Evolutionary conservation across 2,329 filamentous ascomycete species (phyloP).

Genomic region (Xylaria sp.): DNA sequence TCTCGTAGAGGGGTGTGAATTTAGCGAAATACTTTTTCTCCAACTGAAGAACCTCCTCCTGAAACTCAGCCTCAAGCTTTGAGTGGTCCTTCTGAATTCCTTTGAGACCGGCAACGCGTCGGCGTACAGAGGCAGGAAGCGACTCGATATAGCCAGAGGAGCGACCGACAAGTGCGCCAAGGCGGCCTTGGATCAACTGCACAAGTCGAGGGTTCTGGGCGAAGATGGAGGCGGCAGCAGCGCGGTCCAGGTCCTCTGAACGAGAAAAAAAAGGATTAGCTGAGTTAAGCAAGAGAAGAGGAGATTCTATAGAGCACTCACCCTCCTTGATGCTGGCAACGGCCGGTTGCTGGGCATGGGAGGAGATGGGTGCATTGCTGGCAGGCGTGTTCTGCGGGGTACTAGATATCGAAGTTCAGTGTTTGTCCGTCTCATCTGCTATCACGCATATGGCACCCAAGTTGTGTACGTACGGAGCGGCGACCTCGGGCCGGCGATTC

Average conservation of each 20-base stretch:
- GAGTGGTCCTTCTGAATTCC: conserved; percentile 99
- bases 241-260: conserved; percentile 89
- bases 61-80: conserved; percentile 97
- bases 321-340: conserved; percentile 98
- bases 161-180: conserved; percentile 90
- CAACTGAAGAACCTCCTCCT: conserved; percentile 96
- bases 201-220: conserved; percentile 95
- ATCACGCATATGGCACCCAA: conserved; percentile 32
- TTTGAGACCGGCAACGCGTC: conserved; percentile 93
- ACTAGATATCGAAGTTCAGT: conserved; percentile 64
- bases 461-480: conserved; percentile 66
- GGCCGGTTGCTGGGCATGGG: conserved; percentile 93
- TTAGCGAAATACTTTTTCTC: conserved; percentile 99
- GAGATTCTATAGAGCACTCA: conserved; percentile 57
- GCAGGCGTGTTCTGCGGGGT: conserved; percentile 98
- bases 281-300: conserved; percentile 15
- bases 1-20: conserved; percentile 96
- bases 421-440: conserved; percentile 44
- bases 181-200: conserved; percentile 97
- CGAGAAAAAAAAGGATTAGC: conserved; percentile 38
- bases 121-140: conserved; percentile 86
- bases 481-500: conserved; percentile 69
- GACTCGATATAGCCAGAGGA: conserved; percentile 99
- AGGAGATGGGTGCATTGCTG: conserved; percentile 95
- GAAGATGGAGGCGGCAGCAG: conserved; percentile 88